Percentiles rank a stretch among this genome's conserved stretches.
These are phyloP conservation scores for Candida xyloterini DNA, from an alignment of 805 yeast genomes.

Conservation along the genomic window DNA sequence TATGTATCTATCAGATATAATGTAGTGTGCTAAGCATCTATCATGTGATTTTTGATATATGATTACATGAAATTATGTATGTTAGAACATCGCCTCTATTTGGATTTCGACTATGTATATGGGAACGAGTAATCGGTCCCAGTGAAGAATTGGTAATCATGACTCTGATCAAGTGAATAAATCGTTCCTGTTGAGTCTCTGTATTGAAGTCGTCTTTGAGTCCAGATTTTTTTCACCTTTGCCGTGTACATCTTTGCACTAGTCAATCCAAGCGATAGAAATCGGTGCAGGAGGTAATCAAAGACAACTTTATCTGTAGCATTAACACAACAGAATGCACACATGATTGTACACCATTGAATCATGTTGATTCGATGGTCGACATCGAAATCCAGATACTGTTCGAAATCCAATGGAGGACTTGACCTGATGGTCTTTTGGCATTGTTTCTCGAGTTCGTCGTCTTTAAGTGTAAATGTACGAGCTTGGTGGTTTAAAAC, in stretches of 20 bases:
- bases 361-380: conserved; percentile 34
- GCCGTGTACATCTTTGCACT: conserved; percentile 25
- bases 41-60: too few relatives aligned
- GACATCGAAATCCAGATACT: conserved; percentile 24
- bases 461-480: conserved; percentile 12
- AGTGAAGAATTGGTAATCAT: conserved; percentile 12
- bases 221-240: conserved; percentile 29
- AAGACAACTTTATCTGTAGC: conserved; percentile 27
- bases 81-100: not conserved
- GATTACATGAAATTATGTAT: not conserved
- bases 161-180: conserved; percentile 11
- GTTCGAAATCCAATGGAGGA: conserved; percentile 13
- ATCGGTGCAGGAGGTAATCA: conserved; percentile 25
- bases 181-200: conserved; percentile 8
- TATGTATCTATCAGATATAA: too few relatives aligned
- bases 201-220: conserved; percentile 21
- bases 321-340: conserved; percentile 26
- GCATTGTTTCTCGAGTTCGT: conserved; percentile 13
- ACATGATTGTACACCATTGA: conserved; percentile 28
- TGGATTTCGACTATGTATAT: conserved; percentile 10
- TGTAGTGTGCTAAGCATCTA: too few relatives aligned
- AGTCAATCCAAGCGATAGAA: conserved; percentile 26
- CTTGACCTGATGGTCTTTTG: conserved; percentile 1
- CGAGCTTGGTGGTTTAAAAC: conserved; percentile 5
- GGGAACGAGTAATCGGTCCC: conserved; percentile 17